Evolutionary conservation across 2,329 filamentous ascomycete species (phyloP).

Genomic region (Colletotrichum sidae): DNA sequence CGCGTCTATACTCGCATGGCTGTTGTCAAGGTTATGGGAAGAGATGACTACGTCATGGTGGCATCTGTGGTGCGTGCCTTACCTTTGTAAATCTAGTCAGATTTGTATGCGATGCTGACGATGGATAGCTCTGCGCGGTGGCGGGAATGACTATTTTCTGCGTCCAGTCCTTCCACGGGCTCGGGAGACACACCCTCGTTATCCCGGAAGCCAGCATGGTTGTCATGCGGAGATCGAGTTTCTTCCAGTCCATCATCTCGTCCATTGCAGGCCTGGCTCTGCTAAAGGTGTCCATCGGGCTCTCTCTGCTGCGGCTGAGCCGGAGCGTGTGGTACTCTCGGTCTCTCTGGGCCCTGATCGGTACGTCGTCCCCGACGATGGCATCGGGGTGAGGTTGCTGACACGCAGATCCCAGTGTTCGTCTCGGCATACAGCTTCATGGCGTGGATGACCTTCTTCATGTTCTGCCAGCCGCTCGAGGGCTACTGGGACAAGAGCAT

Average conservation of each 20-base stretch:
- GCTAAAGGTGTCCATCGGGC: conserved; percentile 42
- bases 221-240: conserved; percentile 54
- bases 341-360: conserved; percentile 41
- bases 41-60: conserved; percentile 44
- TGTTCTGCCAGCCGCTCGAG: conserved; percentile 16
- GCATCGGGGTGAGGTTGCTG: fast-evolving
- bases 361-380: conserved; percentile 10
- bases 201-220: conserved; percentile 47
- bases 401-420: conserved; percentile 24
- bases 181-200: conserved; percentile 57
- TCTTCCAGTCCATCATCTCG: conserved; percentile 58
- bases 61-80: conserved; percentile 40
- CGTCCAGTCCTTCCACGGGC: conserved; percentile 55
- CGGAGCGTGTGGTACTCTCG: conserved; percentile 42
- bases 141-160: conserved; percentile 51
- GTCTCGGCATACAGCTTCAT: conserved; percentile 40
- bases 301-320: conserved; percentile 40
- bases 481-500: conserved; percentile 26
- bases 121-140: conserved; percentile 42
- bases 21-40: conserved; percentile 41
- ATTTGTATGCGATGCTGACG: background rate
- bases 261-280: conserved; percentile 43
- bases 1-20: conserved; percentile 39
- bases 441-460: conserved; percentile 32
- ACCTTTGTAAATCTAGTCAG: too few relatives aligned